Percentiles rank a stretch among this genome's conserved stretches.
Evolutionary conservation across 805 yeast genomes (phyloP).

Genomic region (Zygotorulaspora danielsina): DNA sequence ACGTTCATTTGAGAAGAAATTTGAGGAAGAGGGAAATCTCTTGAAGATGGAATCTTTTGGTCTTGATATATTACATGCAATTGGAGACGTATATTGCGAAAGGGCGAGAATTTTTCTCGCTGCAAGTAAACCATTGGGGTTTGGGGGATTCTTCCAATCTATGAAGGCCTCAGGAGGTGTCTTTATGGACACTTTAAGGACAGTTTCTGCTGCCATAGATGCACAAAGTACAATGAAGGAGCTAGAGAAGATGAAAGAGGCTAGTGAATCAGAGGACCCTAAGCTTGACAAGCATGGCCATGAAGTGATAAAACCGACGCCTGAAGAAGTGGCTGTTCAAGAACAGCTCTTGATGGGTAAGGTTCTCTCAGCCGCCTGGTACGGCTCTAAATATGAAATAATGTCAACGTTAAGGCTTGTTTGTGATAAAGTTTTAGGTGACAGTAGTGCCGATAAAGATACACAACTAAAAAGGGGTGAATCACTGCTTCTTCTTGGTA

Average conservation of each 20-base stretch:
- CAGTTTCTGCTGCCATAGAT: constrained; percentile 69
- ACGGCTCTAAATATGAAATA: constrained; percentile 73
- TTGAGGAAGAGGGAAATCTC: constrained; percentile 77
- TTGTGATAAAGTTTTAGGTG: constrained; percentile 61
- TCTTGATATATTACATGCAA: constrained; percentile 70
- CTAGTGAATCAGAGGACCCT: constrained; percentile 39
- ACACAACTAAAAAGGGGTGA: constrained; percentile 58
- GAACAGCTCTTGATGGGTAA: constrained; percentile 75
- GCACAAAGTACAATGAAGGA: constrained; percentile 78
- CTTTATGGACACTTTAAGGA: constrained; percentile 65
- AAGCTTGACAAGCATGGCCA: constrained; percentile 47
- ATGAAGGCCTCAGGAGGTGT: constrained; percentile 71
- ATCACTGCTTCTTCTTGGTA: constrained; percentile 56
- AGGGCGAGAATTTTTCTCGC: constrained; percentile 63
- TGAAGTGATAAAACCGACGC: constrained; percentile 53
- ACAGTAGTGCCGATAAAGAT: constrained; percentile 45
- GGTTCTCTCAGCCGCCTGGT: constrained; percentile 81
- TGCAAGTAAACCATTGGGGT: constrained; percentile 57
- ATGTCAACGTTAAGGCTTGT: constrained; percentile 67
- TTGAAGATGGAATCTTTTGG: constrained; percentile 82
- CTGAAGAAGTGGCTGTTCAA: constrained; percentile 62
- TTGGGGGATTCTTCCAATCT: constrained; percentile 70
- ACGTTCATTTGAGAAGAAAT: constrained; percentile 56
- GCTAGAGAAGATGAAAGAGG: constrained; percentile 60
- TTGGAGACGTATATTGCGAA: constrained; percentile 64